A percentile compares a stretch with the other conserved stretches of the same genome.
Evolutionary conservation across 2,329 filamentous ascomycete genomes (phyloP).

Genomic region (Dactylellina cionopaga): DNA sequence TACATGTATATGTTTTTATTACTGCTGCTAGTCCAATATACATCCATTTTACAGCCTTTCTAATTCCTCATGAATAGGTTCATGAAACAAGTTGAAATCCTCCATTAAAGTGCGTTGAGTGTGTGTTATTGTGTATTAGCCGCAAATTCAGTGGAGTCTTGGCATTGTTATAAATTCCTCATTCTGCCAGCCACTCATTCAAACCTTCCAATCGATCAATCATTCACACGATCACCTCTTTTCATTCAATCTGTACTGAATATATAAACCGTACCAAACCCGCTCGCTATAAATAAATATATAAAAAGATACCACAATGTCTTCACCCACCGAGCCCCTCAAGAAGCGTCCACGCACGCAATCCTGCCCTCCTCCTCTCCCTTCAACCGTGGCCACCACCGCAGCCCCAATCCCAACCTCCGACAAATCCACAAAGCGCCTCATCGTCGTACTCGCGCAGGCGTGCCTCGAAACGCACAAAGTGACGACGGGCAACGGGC

Average conservation of each 20-base stretch:
- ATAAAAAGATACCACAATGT: constrained; percentile 57
- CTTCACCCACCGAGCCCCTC: constrained; percentile 55
- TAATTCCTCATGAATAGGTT: too few species aligned
- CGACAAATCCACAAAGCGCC: constrained; percentile 88
- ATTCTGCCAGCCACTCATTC: not conserved
- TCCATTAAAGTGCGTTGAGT: constrained; percentile 22
- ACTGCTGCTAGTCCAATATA: too few species aligned
- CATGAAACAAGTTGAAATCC: too few species aligned
- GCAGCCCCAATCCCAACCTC: constrained; percentile 81
- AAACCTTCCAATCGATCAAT: not conserved
- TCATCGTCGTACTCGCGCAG: constrained; percentile 97
- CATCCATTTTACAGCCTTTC: too few species aligned
- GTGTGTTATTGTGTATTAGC: constrained; percentile 6
- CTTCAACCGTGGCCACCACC: constrained; percentile 92
- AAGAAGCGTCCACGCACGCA: constrained; percentile 76
- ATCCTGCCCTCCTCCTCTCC: constrained; percentile 91
- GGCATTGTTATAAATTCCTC: constrained; percentile 16
- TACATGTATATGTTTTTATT: too few species aligned
- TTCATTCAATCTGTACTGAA: not conserved
- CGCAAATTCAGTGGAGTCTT: constrained; percentile 9
- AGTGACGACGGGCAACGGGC: constrained; percentile 75
- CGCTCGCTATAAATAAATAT: too few species aligned
- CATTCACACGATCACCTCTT: constrained; percentile 12
- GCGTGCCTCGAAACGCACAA: constrained; percentile 98
- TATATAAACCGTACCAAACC: not conserved